A percentile compares a stretch with the other conserved stretches of the same genome.
Evolutionary conservation across 805 yeast genomes (phyloP).

Genomic region (Hanseniaspora lachancei): DNA sequence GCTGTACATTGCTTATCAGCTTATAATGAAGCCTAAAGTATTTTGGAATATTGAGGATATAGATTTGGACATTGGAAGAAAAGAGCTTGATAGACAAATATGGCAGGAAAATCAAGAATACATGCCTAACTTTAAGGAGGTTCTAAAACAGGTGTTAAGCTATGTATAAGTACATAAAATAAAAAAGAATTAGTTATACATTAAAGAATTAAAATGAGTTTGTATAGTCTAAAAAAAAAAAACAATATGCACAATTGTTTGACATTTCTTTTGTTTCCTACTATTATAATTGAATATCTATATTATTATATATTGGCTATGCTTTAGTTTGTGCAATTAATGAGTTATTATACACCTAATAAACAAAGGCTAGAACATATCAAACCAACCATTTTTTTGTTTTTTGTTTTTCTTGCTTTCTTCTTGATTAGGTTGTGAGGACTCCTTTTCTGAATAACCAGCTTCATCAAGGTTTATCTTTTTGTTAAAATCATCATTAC

Average conservation of each 20-base stretch:
- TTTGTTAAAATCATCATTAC: neutral
- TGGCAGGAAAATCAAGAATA: conserved; percentile 60
- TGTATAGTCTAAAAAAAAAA: neutral
- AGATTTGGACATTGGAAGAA: conserved; percentile 67
- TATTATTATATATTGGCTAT: too few relatives aligned
- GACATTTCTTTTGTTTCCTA: neutral
- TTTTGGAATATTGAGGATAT: conserved; percentile 38
- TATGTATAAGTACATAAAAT: conserved; percentile 7
- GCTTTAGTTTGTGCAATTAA: too few relatives aligned
- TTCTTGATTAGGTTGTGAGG: neutral
- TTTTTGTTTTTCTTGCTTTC: neutral
- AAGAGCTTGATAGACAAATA: conserved; percentile 62
- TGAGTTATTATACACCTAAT: too few relatives aligned
- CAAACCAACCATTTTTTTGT: neutral
- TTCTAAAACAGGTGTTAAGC: conserved; percentile 15
- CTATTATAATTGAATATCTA: too few relatives aligned
- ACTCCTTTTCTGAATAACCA: neutral
- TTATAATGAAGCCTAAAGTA: conserved; percentile 39
- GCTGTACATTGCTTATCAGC: conserved; percentile 39
- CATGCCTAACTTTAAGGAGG: conserved; percentile 15
- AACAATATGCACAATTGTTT: neutral
- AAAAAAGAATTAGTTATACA: neutral
- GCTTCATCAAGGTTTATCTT: neutral
- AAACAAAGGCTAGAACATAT: neutral
- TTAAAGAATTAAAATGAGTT: neutral